Conservation (phyloP, 768 basidiomycete genomes). For the Pleurotus ostreatus region DNA sequence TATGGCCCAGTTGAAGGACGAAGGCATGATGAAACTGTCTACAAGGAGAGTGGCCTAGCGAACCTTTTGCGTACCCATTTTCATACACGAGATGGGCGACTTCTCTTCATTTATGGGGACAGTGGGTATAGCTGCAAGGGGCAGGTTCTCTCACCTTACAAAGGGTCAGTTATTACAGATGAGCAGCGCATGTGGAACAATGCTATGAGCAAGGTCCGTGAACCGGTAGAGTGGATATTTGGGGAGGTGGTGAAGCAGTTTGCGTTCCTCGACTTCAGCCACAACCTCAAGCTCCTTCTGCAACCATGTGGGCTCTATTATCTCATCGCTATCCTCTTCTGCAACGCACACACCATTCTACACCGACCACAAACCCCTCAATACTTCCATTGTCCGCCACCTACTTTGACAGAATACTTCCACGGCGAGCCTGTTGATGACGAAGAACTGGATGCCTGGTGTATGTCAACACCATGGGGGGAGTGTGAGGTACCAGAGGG, state of each 20-base stretch:
- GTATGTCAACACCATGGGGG: too few species aligned
- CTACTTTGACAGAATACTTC: conserved; percentile 13
- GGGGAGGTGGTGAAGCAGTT: conserved; percentile 14
- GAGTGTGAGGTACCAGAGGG: too few species aligned
- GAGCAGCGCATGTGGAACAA: conserved; percentile 10
- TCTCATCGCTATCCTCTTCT: conserved; percentile 11
- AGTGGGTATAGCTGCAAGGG: neutral
- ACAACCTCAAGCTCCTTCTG: conserved; percentile 13
- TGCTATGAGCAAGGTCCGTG: conserved; percentile 15
- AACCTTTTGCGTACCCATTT: conserved; percentile 12
- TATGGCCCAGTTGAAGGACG: conserved; percentile 15
- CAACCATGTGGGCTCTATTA: conserved; percentile 15
- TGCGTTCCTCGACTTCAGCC: conserved; percentile 12
- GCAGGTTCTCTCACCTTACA: conserved; percentile 15
- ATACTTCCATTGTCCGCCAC: conserved; percentile 13
- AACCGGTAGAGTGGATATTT: conserved; percentile 15
- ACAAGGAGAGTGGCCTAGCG: conserved; percentile 12
- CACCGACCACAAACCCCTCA: conserved; percentile 13
- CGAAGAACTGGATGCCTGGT: too few species aligned
- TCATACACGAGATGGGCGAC: conserved; percentile 8
- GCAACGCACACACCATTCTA: conserved; percentile 14
- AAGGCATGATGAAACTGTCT: conserved; percentile 15
- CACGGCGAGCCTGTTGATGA: conserved; percentile 12
- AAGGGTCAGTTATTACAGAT: conserved; percentile 9
- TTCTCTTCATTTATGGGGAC: conserved; percentile 14